Percentiles rank a stretch among this genome's conserved stretches.
Evolutionary conservation across 2,329 filamentous ascomycete genomes (phyloP).

Genomic region (Exophiala sideris): DNA sequence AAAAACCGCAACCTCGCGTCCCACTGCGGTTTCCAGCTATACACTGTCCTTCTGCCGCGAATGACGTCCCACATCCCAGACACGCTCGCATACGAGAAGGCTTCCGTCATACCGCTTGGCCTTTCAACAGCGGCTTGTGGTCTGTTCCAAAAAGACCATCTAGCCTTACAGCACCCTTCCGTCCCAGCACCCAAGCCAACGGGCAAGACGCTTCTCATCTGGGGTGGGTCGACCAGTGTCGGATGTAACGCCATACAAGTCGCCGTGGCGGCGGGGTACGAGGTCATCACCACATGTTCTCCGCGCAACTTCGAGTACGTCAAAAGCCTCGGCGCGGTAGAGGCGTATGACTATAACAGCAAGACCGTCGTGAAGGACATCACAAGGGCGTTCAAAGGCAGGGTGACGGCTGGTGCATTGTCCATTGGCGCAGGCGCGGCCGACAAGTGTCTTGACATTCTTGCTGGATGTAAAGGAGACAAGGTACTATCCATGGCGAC

Average conservation of each 20-base stretch:
- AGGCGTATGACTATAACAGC: conserved; percentile 42
- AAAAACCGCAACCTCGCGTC: conserved; percentile 35
- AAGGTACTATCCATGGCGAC: conserved; percentile 26
- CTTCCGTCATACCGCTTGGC: conserved; percentile 36
- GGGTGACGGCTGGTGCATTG: conserved; percentile 24
- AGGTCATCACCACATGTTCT: conserved; percentile 36
- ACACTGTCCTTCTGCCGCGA: conserved; percentile 26
- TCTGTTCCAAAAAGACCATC: conserved; percentile 30
- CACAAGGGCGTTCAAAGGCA: conserved; percentile 27
- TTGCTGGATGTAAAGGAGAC: conserved; percentile 20
- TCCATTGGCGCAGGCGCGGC: conserved; percentile 19
- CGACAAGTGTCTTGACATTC: conserved; percentile 23
- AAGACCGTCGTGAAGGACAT: conserved; percentile 33
- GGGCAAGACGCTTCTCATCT: conserved; percentile 33
- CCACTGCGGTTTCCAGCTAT: conserved; percentile 34
- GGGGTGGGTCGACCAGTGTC: conserved; percentile 44
- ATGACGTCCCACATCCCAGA: conserved; percentile 32
- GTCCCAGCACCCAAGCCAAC: not conserved
- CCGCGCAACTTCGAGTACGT: conserved; percentile 32
- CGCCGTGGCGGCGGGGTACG: conserved; percentile 38
- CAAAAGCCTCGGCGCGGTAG: conserved; percentile 29
- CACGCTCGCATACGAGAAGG: conserved; percentile 32
- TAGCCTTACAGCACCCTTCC: conserved; percentile 28
- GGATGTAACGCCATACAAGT: conserved; percentile 43
- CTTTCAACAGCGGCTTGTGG: conserved; percentile 34